Base-by-base conservation (phyloP, 805 yeast species). In the Saccharomycopsis sp. region DNA sequence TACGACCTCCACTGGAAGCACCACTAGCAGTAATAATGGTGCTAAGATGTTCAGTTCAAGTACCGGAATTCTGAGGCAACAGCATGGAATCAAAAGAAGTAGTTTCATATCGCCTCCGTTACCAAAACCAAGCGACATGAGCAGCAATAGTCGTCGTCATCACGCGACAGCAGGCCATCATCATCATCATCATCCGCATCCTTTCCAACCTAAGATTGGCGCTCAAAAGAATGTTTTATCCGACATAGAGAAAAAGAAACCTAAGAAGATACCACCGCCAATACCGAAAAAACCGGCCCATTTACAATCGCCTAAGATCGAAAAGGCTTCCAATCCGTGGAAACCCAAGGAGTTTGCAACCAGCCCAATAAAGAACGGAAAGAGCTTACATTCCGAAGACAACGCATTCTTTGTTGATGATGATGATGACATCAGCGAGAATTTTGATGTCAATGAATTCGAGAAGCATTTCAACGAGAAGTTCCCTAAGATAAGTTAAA, bases 401-500 rank as follows among this genome's bases (percentile, higher is more conserved):
- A 59, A 59, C 29, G 60, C 62, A 3, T 59, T 59, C 29, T 59
- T 59, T 51, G 62, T 38, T 38, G 62, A 59, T 24, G 56, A 34
- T 56, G 63, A 60, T 25, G 56, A 51, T 3, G 61, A 65, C 9
- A 66, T 61, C 19, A 59, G 47, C 20, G 63, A 63, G 2, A 56
- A 54, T 55, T 64, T 59, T 29, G 62, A 55, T 14, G 58, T 57
- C 9, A 56, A 57, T 22, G 64, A 64, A 20, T 42, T 59, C 23
- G 67, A 65, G 25, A 61, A 62, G 38, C 61, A 62, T 54, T 52
- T 50, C 20, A 59, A 57, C 41, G 64, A 55, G 52, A 64, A 64
- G 49, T 56, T 59, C 41, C 61, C 66, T 1, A 58, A 34, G 38
- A 29, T 29, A 5, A 29, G 38, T 29, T 29, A 29, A 12, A 29